A percentile compares a stretch with the other conserved stretches of the same genome.
phyloP scores from a whole-genome alignment of 768 basidiomycete species.

The Lactarius psammicola region DNA sequence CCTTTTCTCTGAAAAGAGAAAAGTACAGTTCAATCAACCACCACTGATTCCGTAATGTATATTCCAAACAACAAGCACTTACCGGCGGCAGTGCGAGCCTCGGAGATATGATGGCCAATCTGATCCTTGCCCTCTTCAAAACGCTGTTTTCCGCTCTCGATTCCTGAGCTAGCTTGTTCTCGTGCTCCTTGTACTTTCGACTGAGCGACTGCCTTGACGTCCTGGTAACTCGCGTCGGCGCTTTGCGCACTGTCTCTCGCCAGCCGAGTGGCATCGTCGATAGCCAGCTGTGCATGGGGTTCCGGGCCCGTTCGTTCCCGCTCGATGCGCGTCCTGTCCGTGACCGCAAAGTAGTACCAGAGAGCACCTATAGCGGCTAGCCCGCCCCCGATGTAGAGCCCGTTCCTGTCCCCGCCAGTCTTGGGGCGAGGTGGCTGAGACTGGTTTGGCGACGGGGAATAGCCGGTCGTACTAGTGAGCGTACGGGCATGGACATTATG shows the following conservation, averaged over 20 bases:
- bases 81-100: slow-evolving; percentile 10
- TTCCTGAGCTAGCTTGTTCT: slow-evolving; percentile 2
- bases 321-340: slow-evolving; percentile 2
- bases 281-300: neutral
- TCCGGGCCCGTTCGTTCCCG: neutral
- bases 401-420: neutral
- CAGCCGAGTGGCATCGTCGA: neutral
- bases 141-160: slow-evolving; percentile 19
- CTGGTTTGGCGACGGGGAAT: slow-evolving; percentile 9
- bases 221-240: slow-evolving; percentile 12
- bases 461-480: slow-evolving; percentile 9
- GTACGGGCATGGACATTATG: neutral
- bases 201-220: slow-evolving; percentile 5
- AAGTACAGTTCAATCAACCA: no score
- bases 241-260: slow-evolving; percentile 9
- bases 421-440: neutral
- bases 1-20: slow-evolving; percentile 2
- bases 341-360: slow-evolving; percentile 24
- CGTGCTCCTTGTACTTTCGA: slow-evolving; percentile 8
- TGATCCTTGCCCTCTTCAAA: slow-evolving; percentile 13
- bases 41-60: no score
- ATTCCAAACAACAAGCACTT: neutral
- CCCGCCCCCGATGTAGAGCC: slow-evolving; percentile 14
- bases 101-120: slow-evolving; percentile 2
- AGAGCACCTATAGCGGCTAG: slow-evolving; percentile 17